Base-by-base conservation (phyloP, 2,329 filamentous ascomycete genomes). In the Ceratocystiopsis sp. region DNA sequence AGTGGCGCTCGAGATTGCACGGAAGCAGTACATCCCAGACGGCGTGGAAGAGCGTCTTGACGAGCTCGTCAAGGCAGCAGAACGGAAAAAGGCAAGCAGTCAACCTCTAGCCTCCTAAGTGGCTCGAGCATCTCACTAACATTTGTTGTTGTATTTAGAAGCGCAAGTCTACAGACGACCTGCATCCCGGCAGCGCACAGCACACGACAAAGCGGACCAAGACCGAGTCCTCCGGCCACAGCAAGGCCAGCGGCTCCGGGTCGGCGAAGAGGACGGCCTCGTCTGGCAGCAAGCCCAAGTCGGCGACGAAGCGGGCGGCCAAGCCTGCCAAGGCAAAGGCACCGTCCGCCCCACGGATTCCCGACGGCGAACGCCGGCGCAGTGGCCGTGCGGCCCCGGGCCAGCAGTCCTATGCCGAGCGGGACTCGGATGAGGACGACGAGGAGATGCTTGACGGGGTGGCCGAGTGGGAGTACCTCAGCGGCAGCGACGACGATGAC, bases 21-120 rank as follows among this genome's bases (percentile, higher is more conserved):
- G 85, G 58, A 93, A 81, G 65, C 79, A 81, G 46, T 94, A 82
- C 57, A 70, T 94, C 12, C 80, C 84, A 1, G 80, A 86, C 14
- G 80, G 79, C 19, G 60, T 84, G 16, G 80, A 84, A 36, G 80
- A 87, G 46, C 69, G 73, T 43, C 66, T 96, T 25, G 87, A 95
- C 51, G 75, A 78, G 17, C 59, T 77, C 34, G 55, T 80, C 21
- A 66, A 68, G 54, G 64, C 65, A 1, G 55, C 86, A 38, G 84
- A 95, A 46, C 77, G 78, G 53, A 78, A 93, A 58, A 85, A 80
- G 66, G 72, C 73, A 61, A 42, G 61, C 19, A n/a, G n/a, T n/a
- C n/a, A 43, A 32, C 39, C 32, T 11, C 32, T 35, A 35, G 32
- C 37, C 33, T 36, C 38, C 36, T 17, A 19, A 15, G 17, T 29